phyloP scores from a whole-genome alignment of 495 filamentous ascomycete genomes.

The Pyronema omphalodes region DNA sequence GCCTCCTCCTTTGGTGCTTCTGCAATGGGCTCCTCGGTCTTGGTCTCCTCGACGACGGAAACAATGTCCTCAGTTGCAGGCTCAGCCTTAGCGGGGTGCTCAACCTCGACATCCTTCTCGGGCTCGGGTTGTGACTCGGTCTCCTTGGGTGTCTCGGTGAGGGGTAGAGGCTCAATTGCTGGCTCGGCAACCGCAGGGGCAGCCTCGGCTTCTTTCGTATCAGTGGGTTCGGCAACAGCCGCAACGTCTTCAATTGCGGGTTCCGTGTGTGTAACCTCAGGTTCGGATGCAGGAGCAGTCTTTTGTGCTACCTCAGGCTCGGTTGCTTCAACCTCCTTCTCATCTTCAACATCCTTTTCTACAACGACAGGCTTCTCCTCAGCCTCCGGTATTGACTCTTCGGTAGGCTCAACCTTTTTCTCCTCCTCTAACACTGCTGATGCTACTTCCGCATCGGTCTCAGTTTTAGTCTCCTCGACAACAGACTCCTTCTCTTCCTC shows the following conservation, averaged over 20 bases:
- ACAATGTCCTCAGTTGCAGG: slow-evolving; percentile 3
- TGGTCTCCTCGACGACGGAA: slow-evolving; percentile 1
- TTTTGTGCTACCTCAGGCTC: neutral
- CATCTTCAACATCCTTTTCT: neutral
- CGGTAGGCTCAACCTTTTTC: slow-evolving; percentile 1
- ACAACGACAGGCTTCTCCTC: neutral
- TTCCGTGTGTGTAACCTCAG: neutral
- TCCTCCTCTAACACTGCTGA: neutral
- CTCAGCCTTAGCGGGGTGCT: neutral
- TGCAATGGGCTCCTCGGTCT: neutral
- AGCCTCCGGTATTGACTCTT: neutral
- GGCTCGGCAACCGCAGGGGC: neutral
- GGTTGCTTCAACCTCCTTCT: neutral
- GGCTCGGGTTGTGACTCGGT: neutral
- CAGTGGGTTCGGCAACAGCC: neutral
- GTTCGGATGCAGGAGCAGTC: neutral
- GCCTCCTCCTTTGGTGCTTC: neutral
- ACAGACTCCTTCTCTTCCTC: neutral
- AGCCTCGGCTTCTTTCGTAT: neutral
- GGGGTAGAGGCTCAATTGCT: neutral
- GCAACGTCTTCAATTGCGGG: neutral
- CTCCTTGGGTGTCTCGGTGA: neutral
- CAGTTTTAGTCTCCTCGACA: neutral
- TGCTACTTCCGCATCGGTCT: neutral
- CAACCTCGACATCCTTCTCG: neutral